Percentiles rank a stretch among this genome's conserved stretches.
phyloP scores from a whole-genome alignment of 2,329 filamentous ascomycete genomes.

The Epichloe hybrida region DNA sequence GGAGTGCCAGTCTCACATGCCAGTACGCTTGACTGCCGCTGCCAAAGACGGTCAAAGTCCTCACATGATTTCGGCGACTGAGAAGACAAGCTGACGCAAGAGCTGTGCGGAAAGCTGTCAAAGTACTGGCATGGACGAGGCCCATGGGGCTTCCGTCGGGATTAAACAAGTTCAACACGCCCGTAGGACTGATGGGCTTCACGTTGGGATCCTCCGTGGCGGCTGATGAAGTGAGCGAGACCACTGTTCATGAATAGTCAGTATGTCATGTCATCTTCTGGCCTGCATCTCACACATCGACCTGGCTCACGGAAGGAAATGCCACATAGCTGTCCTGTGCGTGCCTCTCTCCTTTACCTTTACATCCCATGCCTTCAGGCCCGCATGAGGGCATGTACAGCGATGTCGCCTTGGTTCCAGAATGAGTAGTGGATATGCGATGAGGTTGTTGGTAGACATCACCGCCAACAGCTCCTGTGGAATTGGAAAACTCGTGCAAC shows the following conservation, averaged over 20 bases:
- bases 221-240: constrained; percentile 42
- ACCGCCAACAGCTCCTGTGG: constrained; percentile 29
- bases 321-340: background rate
- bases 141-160: constrained; percentile 49
- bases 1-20: constrained; percentile 75
- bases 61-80: constrained; percentile 51
- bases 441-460: constrained; percentile 41
- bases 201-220: constrained; percentile 13
- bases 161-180: constrained; percentile 56
- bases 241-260: constrained; percentile 29
- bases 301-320: background rate
- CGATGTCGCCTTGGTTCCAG: constrained; percentile 41
- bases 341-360: constrained; percentile 30
- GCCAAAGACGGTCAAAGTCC: constrained; percentile 73
- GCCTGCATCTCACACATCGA: too few relatives aligned
- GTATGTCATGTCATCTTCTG: background rate
- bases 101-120: constrained; percentile 72
- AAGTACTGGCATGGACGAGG: constrained; percentile 56
- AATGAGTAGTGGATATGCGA: constrained; percentile 34
- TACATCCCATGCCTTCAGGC: constrained; percentile 51
- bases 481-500: constrained; percentile 49
- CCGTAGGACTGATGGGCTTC: constrained; percentile 37
- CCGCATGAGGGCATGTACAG: constrained; percentile 64
- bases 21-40: constrained; percentile 86
- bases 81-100: constrained; percentile 57